Percentiles rank a stretch among this genome's conserved stretches.
Evolutionary conservation across 2,329 filamentous ascomycete genomes (phyloP).

Genomic region (Gnomoniopsis smithogilvyi): DNA sequence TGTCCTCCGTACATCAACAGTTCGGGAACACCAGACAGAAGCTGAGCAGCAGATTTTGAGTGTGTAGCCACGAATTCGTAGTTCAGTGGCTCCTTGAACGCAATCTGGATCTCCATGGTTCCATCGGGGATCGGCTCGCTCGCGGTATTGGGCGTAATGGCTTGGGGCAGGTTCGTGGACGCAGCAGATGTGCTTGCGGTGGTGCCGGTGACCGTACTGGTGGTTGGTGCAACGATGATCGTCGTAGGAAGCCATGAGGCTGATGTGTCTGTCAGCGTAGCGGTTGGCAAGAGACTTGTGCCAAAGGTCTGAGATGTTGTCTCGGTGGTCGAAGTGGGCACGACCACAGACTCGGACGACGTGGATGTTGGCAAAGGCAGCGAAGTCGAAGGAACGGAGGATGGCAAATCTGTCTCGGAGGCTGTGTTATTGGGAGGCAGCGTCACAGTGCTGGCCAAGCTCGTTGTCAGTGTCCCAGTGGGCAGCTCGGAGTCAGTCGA

Average conservation of each 20-base stretch:
- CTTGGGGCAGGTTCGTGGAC: constrained; percentile 66
- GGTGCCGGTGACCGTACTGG: constrained; percentile 35
- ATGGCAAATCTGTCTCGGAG: neutral
- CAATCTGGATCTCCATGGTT: constrained; percentile 74
- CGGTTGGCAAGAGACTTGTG: constrained; percentile 28
- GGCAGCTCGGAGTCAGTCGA: constrained; percentile 5
- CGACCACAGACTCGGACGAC: constrained; percentile 34
- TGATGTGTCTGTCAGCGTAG: constrained; percentile 40
- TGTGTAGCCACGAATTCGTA: constrained; percentile 77
- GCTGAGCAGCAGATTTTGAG: constrained; percentile 72
- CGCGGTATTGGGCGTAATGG: constrained; percentile 68
- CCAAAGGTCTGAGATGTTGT: constrained; percentile 14
- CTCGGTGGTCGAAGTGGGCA: constrained; percentile 27
- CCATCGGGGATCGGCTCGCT: constrained; percentile 54
- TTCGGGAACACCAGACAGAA: constrained; percentile 74
- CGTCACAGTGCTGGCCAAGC: constrained; percentile 13
- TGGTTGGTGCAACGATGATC: constrained; percentile 54
- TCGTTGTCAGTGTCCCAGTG: constrained; percentile 9
- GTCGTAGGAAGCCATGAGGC: constrained; percentile 54
- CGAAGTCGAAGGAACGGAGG: neutral
- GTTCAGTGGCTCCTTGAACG: constrained; percentile 77
- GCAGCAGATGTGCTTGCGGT: constrained; percentile 46
- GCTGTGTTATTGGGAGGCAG: constrained; percentile 9
- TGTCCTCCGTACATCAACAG: constrained; percentile 65
- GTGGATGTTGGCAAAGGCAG: neutral